phyloP scores from a whole-genome alignment of 2,329 filamentous ascomycete species.

The Penicillium sp. region DNA sequence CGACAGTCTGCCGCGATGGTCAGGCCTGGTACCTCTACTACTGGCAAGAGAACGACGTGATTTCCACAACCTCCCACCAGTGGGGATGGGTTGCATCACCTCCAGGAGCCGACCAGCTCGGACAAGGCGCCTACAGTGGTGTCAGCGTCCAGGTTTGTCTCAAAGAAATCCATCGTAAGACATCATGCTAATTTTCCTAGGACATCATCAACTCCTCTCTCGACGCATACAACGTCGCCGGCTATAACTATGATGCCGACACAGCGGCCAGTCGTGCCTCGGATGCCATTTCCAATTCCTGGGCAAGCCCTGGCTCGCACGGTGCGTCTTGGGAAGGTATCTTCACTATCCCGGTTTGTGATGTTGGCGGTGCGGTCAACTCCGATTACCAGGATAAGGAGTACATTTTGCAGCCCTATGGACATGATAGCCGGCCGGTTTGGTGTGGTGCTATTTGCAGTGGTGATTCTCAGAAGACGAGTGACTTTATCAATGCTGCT shows the following conservation, averaged over 20 bases:
- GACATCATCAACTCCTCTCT: slow-evolving; percentile 19
- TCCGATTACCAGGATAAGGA: slow-evolving; percentile 8
- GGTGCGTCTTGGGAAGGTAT: slow-evolving; percentile 17
- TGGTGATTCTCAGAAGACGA: slow-evolving; percentile 15
- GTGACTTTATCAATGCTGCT: slow-evolving; percentile 14
- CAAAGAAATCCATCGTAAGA: not conserved
- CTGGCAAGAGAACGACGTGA: slow-evolving; percentile 13
- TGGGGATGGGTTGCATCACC: slow-evolving; percentile 15
- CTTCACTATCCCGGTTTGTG: slow-evolving; percentile 12
- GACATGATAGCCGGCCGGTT: slow-evolving; percentile 14
- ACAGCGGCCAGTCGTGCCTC: slow-evolving; percentile 1
- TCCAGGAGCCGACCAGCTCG: slow-evolving; percentile 7
- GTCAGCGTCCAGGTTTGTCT: not conserved
- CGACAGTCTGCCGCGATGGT: slow-evolving; percentile 11
- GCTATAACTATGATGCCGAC: slow-evolving; percentile 8
- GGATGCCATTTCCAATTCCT: slow-evolving; percentile 8
- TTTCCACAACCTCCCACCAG: slow-evolving; percentile 10
- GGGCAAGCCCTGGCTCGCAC: slow-evolving; percentile 9
- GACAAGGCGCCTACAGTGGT: slow-evolving; percentile 5
- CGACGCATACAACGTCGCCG: slow-evolving; percentile 14
- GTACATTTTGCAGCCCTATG: slow-evolving; percentile 16
- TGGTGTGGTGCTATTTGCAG: slow-evolving; percentile 17
- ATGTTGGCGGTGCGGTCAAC: slow-evolving; percentile 7
- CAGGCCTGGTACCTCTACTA: slow-evolving; percentile 19
- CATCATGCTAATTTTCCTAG: not conserved